phyloP scores from a whole-genome alignment of 371 early-diverging fungal species.

The Mortierella sp. region DNA sequence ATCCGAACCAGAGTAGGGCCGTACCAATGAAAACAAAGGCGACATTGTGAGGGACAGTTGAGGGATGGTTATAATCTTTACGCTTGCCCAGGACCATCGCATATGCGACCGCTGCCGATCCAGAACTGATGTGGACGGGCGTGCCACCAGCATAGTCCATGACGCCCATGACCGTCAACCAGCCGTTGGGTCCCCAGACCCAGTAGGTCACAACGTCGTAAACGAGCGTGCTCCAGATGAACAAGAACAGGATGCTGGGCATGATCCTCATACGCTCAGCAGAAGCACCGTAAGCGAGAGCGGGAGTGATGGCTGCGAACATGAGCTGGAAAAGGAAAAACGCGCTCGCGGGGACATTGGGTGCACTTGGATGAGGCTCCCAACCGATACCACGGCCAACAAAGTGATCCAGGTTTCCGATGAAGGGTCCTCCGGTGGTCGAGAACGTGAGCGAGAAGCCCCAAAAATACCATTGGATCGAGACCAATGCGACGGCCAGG shows the following conservation, averaged over 20 bases:
- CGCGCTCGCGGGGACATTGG: constrained; percentile 69
- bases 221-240: constrained; percentile 88
- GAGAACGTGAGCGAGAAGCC: constrained; percentile 89
- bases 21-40: constrained; percentile 85
- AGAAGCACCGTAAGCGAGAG: constrained; percentile 85
- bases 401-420: constrained; percentile 79
- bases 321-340: constrained; percentile 80
- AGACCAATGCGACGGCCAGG: constrained; percentile 83
- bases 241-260: constrained; percentile 82
- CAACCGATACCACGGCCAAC: constrained; percentile 57
- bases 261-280: constrained; percentile 87
- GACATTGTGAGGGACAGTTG: constrained; percentile 81
- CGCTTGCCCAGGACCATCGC: constrained; percentile 84
- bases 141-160: constrained; percentile 92
- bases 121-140: constrained; percentile 88
- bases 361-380: constrained; percentile 61
- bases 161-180: constrained; percentile 74
- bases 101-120: constrained; percentile 85
- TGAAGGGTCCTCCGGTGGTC: constrained; percentile 73
- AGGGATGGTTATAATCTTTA: constrained; percentile 70
- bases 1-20: constrained; percentile 87
- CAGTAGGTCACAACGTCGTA: constrained; percentile 86
- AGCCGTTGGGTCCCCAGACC: constrained; percentile 85
- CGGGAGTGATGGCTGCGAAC: constrained; percentile 81
- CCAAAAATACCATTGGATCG: constrained; percentile 88